Base-by-base conservation (phyloP, 495 filamentous ascomycete genomes). In the Penicillium angulare region DNA sequence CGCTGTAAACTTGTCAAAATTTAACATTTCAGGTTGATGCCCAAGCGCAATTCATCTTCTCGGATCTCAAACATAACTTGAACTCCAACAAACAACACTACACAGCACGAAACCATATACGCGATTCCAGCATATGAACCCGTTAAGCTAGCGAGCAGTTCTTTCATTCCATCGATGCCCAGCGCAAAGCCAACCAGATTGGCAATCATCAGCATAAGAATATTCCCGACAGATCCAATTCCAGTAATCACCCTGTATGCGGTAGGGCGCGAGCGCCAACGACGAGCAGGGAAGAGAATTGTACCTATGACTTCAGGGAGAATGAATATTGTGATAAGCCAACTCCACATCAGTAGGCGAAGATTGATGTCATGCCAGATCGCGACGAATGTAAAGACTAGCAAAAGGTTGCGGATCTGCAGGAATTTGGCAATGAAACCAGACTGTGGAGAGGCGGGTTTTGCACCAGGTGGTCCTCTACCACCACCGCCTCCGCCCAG, bases 311-410 rank as follows among this genome's bases (percentile, higher is more conserved):
- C 76, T 65, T 97, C 95, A 0, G 93, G 93, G 20, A 97, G 63
- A 62, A 99, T 86, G 70, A 99, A 99, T 9, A 97, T 68, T 3
- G 92, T 89, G 35, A 97, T 81, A 42, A 99, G 74, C 93, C 93
- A 99, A 12, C 93, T 90, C 93, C 93, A 99, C 61, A 93, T 86
- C 12, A 99, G 80, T 20, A 99, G 79, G 36, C 85, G 82, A n/a
- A 97, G 80, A 60, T 92, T 84, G 65, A 99, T 95, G 59, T 99
- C 93, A 67, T 99, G 93, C 93, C 93, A 99, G 32, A 99, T 75
- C 5, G 95, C 93, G 23, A 99, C 93, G 55, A 99, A 99, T 2
- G 90, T 96, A 64, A 99, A 99, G 2, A 96, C 87, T n/a, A 84
- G 71, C 9, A 91, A 72, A 60, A 88, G 89, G 43, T 92, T 96